Base-by-base conservation (phyloP, 1,139 yeast species). In the Candida tropicalis region DNA sequence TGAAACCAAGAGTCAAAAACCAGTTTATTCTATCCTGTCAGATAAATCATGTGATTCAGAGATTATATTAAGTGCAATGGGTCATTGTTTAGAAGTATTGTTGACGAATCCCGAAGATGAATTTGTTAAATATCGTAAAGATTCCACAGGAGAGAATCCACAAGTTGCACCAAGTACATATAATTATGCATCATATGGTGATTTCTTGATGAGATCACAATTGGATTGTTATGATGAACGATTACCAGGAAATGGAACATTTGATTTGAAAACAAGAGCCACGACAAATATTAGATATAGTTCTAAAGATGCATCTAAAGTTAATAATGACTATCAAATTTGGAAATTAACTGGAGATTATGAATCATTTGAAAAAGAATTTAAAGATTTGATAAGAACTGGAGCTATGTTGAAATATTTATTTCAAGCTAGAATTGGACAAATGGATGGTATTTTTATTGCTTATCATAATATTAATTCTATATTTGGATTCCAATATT, bases 381-480 rank as follows among this genome's bases (percentile, higher is more conserved):
- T 77, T 59, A 73, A 68, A 48, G 99, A 93, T 57, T 73, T 93
- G 53, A 78, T 86, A 11, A 69, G 87, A 45, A 79, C 93, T 1
- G 77, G 76, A 1, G 85, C 95, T 0, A 65, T 93, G 65, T 68
- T 93, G 54, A 93, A 93, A 62, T 93, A 91, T 58, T 77, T 88
- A 10, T 73, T 91, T 51, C 99, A 93, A 61, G 98, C 97, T 0
- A 74, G 97, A 49, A 87, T 93, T 38, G 99, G 99, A 1, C 83
- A 87, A 55, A 93, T 93, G 99, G 97, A 91, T 62, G 99, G 99
- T 5, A 89, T 93, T 4, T 90, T 87, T 53, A 73, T 93, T 18
- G 97, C 97, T 0, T 93, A 85, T 60, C 99, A 93, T 64, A 93
- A 90, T 59, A 76, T 90, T 43, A 75, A 80, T 34, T 72, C 82